A percentile compares a stretch with the other conserved stretches of the same genome.
Conservation (phyloP, 2,329 filamentous ascomycete species). For the Talaromyces islandicus region DNA sequence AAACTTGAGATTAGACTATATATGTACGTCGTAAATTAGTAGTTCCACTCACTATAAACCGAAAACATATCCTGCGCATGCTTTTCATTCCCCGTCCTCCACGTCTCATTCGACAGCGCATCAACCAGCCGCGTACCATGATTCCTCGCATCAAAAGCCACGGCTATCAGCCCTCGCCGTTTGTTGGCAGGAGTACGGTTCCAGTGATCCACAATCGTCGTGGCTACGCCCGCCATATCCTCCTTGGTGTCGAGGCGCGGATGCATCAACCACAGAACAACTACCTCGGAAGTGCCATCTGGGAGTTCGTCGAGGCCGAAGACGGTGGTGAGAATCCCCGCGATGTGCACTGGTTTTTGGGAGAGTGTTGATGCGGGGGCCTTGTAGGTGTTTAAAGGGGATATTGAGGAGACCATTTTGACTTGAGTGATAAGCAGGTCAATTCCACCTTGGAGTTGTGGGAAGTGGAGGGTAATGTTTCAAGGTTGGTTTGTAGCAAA, state of each 20-base stretch:
- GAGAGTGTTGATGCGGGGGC: conserved; percentile 46
- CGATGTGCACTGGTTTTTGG: conserved; percentile 61
- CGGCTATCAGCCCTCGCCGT: conserved; percentile 34
- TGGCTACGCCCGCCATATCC: conserved; percentile 69
- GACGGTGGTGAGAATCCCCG: conserved; percentile 71
- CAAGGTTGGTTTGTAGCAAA: background rate
- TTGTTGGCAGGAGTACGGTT: conserved; percentile 36
- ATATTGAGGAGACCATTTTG: conserved; percentile 10
- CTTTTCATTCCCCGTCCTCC: conserved; percentile 68
- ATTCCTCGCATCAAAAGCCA: conserved; percentile 8
- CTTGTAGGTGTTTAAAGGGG: conserved; percentile 9
- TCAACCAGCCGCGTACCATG: conserved; percentile 55
- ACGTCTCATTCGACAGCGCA: conserved; percentile 65
- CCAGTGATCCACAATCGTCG: conserved; percentile 64
- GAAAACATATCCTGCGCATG: conserved; percentile 94
- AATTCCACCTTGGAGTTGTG: background rate
- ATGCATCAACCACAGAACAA: conserved; percentile 89
- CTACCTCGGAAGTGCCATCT: conserved; percentile 49
- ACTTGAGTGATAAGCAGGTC: background rate
- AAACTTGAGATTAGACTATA: background rate
- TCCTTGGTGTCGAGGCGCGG: conserved; percentile 65
- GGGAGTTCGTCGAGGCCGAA: conserved; percentile 75
- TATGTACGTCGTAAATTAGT: background rate
- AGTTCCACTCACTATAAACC: conserved; percentile 54
- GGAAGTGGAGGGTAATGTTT: background rate